Base-by-base conservation (phyloP, 2,329 filamentous ascomycete genomes). In the Beauveria brongniartii region DNA sequence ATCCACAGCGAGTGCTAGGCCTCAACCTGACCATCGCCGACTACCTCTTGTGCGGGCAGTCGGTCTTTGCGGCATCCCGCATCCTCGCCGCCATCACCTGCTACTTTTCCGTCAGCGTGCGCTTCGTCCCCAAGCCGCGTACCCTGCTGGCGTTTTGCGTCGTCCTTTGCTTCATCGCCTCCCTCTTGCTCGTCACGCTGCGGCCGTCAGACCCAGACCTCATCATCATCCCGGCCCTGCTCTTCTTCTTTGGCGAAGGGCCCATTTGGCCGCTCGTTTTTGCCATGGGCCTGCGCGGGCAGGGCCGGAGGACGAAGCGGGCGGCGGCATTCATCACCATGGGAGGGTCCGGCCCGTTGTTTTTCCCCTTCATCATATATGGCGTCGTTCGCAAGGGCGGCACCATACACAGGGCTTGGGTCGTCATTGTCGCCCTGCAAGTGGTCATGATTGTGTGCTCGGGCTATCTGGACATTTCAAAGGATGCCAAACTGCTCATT, bases 231-330 rank as follows among this genome's bases (percentile, higher is more conserved):
- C 86, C 90, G 65, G 75, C 89, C 2, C 78, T 87, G 44, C 67
- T 92, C 30, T 88, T 89, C 64, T 87, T 91, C 65, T 91, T 95
- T 72, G 91, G 90, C 68, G 90, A 93, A 71, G 89, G 87, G 0
- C 90, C 91, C 56, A 84, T 91, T 66, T 96, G 90, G 79, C 91
- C 92, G 0, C 85, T 92, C 1, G 86, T 94, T 63, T 91, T 92
- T 66, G 86, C 89, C 3, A 81, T 94, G 14, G 89, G 88, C 3
- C 86, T 96, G 62, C 84, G 90, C 3, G 91, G 91, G 1, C 83
- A 95, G 55, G 91, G 91, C 0, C 81, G 83, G n/a, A 82, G 90
- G 65, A 92, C 89, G 4, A 95, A 95, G 75, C 82, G 87, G 53
- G 90, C 88, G 0, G 87, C 88, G 0, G 88, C 88, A 1, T 90